These are phyloP conservation scores for Sphagnurus paluster DNA, from an alignment of 1,284 basidiomycete genomes.

Conservation along the genomic window DNA sequence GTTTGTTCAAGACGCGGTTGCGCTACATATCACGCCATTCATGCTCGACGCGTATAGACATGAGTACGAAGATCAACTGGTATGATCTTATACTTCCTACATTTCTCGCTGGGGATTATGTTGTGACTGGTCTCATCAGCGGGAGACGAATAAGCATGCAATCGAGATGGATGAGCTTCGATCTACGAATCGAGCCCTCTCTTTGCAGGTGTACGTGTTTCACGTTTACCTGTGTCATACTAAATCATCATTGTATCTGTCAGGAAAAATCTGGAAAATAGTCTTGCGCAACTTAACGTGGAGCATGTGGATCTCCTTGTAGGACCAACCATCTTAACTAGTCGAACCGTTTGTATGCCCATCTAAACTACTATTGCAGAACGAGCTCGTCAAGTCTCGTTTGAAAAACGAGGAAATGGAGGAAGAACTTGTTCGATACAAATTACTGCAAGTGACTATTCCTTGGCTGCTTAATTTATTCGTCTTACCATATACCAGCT, in stretches of 20 bases:
- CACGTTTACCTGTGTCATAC: neutral
- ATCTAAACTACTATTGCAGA: conserved; percentile 43
- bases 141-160: conserved; percentile 74
- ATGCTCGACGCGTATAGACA: conserved; percentile 88
- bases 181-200: conserved; percentile 76
- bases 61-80: conserved; percentile 78
- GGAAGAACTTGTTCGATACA: conserved; percentile 88
- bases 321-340: conserved; percentile 25
- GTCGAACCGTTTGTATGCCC: neutral
- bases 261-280: conserved; percentile 79
- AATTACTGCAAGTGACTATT: conserved; percentile 67
- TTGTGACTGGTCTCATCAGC: conserved; percentile 42
- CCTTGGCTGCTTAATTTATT: neutral
- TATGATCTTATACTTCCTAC: conserved; percentile 22
- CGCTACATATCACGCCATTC: conserved; percentile 84
- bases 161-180: conserved; percentile 80
- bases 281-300: conserved; percentile 74
- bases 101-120: neutral
- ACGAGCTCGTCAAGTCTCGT: conserved; percentile 86
- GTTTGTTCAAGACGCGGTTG: conserved; percentile 85
- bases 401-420: conserved; percentile 90
- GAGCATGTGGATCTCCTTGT: conserved; percentile 81
- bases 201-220: conserved; percentile 73
- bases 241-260: conserved; percentile 2
- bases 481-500: conserved; percentile 45